Conservation (phyloP, 768 basidiomycete species). For the Leccinum olivaceopallidum region DNA sequence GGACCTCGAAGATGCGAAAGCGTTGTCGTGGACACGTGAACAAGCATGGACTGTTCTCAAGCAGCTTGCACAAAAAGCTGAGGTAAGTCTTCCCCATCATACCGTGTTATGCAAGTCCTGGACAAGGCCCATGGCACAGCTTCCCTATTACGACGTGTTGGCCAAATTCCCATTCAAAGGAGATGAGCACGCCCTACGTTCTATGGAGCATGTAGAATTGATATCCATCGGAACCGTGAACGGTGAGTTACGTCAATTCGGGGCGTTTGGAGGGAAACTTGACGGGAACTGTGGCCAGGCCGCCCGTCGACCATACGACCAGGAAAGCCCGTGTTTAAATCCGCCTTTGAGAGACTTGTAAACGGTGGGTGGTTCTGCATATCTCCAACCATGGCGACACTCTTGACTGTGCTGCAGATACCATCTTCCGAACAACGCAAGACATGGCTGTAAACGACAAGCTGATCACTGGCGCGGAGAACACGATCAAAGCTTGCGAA, state of each 20-base stretch:
- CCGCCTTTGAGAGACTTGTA: slow-evolving; percentile 81
- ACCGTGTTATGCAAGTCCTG: slow-evolving; percentile 23
- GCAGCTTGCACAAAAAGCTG: slow-evolving; percentile 60
- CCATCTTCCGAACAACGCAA: slow-evolving; percentile 76
- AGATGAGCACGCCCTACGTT: slow-evolving; percentile 77
- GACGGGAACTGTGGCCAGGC: slow-evolving; percentile 43
- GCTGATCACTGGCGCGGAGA: slow-evolving; percentile 57
- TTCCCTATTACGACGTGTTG: slow-evolving; percentile 81
- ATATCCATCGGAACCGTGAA: slow-evolving; percentile 78
- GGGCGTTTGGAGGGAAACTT: background rate
- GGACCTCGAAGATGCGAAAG: slow-evolving; percentile 85
- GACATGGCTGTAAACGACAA: slow-evolving; percentile 81
- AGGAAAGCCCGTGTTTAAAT: slow-evolving; percentile 87
- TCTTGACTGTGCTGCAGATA: slow-evolving; percentile 45
- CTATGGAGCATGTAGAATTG: slow-evolving; percentile 87
- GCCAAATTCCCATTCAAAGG: slow-evolving; percentile 89
- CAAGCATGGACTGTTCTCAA: slow-evolving; percentile 88
- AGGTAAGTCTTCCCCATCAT: slow-evolving; percentile 44
- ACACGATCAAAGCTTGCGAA: slow-evolving; percentile 69
- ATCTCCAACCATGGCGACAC: background rate
- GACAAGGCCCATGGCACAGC: slow-evolving; percentile 37
- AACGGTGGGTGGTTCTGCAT: slow-evolving; percentile 49
- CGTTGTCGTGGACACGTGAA: slow-evolving; percentile 77
- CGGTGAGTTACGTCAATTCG: slow-evolving; percentile 41
- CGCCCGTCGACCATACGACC: slow-evolving; percentile 83